Conservation (phyloP, 108 stramenopile species). For the Nitzschia inconspicua region DNA sequence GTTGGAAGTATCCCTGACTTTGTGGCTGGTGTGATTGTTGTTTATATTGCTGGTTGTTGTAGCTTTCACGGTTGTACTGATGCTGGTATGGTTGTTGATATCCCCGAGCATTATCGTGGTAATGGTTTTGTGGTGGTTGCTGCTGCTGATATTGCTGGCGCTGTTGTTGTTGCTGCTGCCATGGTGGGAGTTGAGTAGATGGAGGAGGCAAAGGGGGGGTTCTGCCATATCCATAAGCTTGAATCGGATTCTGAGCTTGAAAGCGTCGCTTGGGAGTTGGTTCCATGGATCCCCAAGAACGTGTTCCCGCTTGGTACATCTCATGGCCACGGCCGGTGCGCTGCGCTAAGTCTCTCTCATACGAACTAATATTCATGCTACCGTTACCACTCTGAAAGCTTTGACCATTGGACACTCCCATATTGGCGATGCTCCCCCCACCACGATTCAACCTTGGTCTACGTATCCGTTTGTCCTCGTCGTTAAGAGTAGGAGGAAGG, state of each 20-base stretch:
- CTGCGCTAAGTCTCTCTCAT: slow-evolving; percentile 74
- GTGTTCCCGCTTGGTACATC: slow-evolving; percentile 82
- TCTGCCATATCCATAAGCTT: slow-evolving; percentile 12
- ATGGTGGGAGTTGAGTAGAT: slow-evolving; percentile 34
- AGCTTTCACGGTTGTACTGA: not conserved
- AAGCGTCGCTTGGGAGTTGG: slow-evolving; percentile 63
- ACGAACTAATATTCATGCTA: slow-evolving; percentile 84
- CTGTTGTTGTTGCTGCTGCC: slow-evolving; percentile 22
- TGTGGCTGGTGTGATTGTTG: slow-evolving; percentile 32
- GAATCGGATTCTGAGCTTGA: slow-evolving; percentile 42
- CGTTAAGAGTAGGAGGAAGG: slow-evolving; percentile 53
- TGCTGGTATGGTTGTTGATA: too few species aligned
- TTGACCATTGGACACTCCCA: slow-evolving; percentile 63
- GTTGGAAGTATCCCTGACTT: slow-evolving; percentile 10
- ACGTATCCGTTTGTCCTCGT: slow-evolving; percentile 69
- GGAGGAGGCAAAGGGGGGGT: slow-evolving; percentile 28
- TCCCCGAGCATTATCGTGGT: too few species aligned
- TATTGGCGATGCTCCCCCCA: slow-evolving; percentile 79
- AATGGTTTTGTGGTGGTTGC: slow-evolving; percentile 4
- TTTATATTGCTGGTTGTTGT: not conserved
- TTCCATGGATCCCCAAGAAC: slow-evolving; percentile 86
- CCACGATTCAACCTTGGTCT: slow-evolving; percentile 78
- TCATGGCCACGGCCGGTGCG: slow-evolving; percentile 69
- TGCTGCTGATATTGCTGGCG: slow-evolving; percentile 15
- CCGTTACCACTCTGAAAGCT: slow-evolving; percentile 78